Percentiles rank a stretch among this genome's conserved stretches.
Conservation (phyloP, 2,329 filamentous ascomycete species). For the Fusarium solani-melongenae region DNA sequence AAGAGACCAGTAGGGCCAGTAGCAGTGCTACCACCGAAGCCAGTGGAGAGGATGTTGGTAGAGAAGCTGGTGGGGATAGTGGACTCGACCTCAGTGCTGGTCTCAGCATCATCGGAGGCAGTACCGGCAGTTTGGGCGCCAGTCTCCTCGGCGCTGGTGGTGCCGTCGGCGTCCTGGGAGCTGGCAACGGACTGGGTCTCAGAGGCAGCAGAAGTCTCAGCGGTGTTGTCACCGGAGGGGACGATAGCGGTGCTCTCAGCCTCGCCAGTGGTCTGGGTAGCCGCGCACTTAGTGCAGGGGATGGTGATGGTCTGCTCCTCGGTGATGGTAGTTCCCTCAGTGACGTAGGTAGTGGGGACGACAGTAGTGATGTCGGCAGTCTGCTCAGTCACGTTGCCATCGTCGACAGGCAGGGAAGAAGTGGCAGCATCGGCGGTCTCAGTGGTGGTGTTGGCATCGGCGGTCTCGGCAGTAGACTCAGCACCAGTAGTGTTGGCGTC, state of each 20-base stretch:
- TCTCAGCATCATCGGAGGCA: slow-evolving; percentile 21
- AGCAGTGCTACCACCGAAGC: slow-evolving; percentile 20
- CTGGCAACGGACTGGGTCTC: slow-evolving; percentile 19
- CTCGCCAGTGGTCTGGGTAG: slow-evolving; percentile 15
- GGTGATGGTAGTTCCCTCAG: slow-evolving; percentile 33
- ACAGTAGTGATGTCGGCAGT: slow-evolving; percentile 27
- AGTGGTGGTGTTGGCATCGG: slow-evolving; percentile 6
- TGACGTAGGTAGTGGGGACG: slow-evolving; percentile 32
- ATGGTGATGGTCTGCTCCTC: slow-evolving; percentile 33
- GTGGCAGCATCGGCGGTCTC: slow-evolving; percentile 2
- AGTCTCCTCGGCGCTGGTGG: slow-evolving; percentile 14
- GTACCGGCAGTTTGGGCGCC: slow-evolving; percentile 25
- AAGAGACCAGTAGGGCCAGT: slow-evolving; percentile 28
- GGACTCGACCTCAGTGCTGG: slow-evolving; percentile 12
- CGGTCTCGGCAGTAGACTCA: slow-evolving; percentile 18
- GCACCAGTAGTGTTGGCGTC: background rate
- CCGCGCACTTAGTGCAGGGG: slow-evolving; percentile 33
- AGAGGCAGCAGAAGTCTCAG: slow-evolving; percentile 11
- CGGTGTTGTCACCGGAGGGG: slow-evolving; percentile 3
- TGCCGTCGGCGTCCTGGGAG: slow-evolving; percentile 11
- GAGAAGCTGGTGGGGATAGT: slow-evolving; percentile 14
- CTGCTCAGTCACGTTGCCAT: slow-evolving; percentile 13
- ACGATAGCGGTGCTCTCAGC: slow-evolving; percentile 5
- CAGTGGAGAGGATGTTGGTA: slow-evolving; percentile 33
- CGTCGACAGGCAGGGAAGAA: background rate